Evolutionary conservation across 495 filamentous ascomycete genomes (phyloP), one percentile per base, ranked within the genome.

Genomic region (Penicillium cosmopolitanum): DNA sequence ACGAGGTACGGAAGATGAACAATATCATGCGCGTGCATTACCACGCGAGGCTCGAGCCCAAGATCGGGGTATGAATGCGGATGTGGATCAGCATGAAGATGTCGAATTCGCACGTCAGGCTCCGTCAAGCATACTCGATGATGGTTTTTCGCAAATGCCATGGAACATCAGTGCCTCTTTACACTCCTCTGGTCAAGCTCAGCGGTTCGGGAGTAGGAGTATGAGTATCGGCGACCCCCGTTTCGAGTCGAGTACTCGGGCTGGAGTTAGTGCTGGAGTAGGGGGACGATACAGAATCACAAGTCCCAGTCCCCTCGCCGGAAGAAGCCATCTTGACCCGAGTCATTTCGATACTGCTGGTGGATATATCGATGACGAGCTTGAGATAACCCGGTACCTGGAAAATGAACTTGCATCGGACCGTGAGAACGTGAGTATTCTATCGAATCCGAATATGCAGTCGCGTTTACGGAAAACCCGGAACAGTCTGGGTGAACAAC

Each of bases 121-220:
- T 6, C 79, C 80, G 1, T 74, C 79, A 0, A 77, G 80, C 16
- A 78, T 88, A 2, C 72, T 78, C n/a, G 84, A 88, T 56, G 79
- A 85, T 44, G 74, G 75, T 42, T 84, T 84, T 11, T 84, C 81
- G 2, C 80, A 82, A 35, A 85, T 90, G 81, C 88, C 88, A 43
- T 91, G 88, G 88, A 90, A 90, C 62, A 80, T 85, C 62, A 84
- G 77, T 19, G 82, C 84, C 25, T 89, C 87, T 3, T 61, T 82
- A 3, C 78, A 83, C 46, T 83, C 82, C 52, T 88, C 86, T 21
- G 42, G 16, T 10, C 77, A 74, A 18, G 74, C 71, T 5, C 77
- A 77, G 52, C 79, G 80, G 36, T 66, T 85, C 25, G 73, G 80
- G 11, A 83, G 79, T 48, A 74, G 79, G 10, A 84, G 82, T 58